Conservation (phyloP, 108 stramenopile species). For the Cyclostephanos tholiformis region DNA sequence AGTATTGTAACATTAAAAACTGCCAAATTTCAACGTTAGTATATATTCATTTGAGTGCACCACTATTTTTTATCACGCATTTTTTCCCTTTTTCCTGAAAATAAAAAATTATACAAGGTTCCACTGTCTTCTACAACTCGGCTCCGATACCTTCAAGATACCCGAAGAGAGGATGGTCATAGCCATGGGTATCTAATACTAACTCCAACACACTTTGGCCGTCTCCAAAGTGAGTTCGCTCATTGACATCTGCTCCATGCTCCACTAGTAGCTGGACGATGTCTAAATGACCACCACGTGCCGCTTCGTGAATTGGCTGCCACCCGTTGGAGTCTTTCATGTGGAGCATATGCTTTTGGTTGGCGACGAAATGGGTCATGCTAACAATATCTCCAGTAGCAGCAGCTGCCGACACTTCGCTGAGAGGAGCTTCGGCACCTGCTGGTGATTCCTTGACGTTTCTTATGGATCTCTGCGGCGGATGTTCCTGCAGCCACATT, state of each 20-base stretch:
- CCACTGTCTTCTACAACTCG: constrained; percentile 30
- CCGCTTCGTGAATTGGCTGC: constrained; percentile 55
- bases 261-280: constrained; percentile 34
- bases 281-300: constrained; percentile 47
- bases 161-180: constrained; percentile 42
- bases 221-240: constrained; percentile 24
- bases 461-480: constrained; percentile 8
- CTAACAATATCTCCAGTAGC: constrained; percentile 41
- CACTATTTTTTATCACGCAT: too few relatives aligned
- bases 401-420: constrained; percentile 39
- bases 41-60: too few relatives aligned
- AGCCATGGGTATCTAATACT: constrained; percentile 39
- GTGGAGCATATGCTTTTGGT: constrained; percentile 36
- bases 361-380: constrained; percentile 25
- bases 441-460: constrained; percentile 38
- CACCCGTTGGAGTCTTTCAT: constrained; percentile 52
- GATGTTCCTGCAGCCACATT: constrained; percentile 44
- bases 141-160: constrained; percentile 55
- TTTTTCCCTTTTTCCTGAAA: background rate
- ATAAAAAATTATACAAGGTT: background rate
- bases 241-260: constrained; percentile 47
- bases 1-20: too few relatives aligned
- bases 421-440: constrained; percentile 37
- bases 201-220: constrained; percentile 33
- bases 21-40: too few relatives aligned